Conservation (phyloP, 345 rosid genomes). For the Capsella bursapastoris region DNA sequence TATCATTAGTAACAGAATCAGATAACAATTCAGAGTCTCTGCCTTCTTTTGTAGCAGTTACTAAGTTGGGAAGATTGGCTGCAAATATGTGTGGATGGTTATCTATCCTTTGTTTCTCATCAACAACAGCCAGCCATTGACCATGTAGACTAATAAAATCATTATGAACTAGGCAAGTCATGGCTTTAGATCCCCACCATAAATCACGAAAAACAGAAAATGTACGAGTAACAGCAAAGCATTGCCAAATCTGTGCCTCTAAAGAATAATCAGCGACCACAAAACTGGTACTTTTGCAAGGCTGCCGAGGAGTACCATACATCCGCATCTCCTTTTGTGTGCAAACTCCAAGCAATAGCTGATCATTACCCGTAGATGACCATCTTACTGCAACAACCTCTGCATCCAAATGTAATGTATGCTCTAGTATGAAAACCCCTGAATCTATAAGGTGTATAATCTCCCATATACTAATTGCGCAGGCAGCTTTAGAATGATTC, state of each 20-base stretch:
- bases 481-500: constrained; percentile 40
- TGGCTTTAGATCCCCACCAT: constrained; percentile 68
- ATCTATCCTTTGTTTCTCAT: constrained; percentile 43
- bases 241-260: constrained; percentile 61
- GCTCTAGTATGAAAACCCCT: constrained; percentile 75
- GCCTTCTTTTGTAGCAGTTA: constrained; percentile 39
- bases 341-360: constrained; percentile 76
- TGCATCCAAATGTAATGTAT: constrained; percentile 54
- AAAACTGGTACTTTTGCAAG: constrained; percentile 50
- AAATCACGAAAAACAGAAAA: constrained; percentile 58
- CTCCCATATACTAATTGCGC: constrained; percentile 67
- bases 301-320: constrained; percentile 59
- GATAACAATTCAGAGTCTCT: constrained; percentile 44
- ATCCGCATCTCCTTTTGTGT: constrained; percentile 64
- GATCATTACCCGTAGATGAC: constrained; percentile 70
- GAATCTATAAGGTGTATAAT: constrained; percentile 55
- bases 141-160: constrained; percentile 62
- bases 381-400: constrained; percentile 67
- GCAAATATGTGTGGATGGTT: constrained; percentile 25
- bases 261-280: constrained; percentile 47
- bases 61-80: constrained; percentile 39
- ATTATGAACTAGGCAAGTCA: constrained; percentile 62
- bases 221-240: constrained; percentile 68
- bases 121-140: constrained; percentile 58
- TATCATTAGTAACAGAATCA: constrained; percentile 42